Conservation (phyloP, 495 filamentous ascomycete genomes). For the Parathielavia appendiculata region DNA sequence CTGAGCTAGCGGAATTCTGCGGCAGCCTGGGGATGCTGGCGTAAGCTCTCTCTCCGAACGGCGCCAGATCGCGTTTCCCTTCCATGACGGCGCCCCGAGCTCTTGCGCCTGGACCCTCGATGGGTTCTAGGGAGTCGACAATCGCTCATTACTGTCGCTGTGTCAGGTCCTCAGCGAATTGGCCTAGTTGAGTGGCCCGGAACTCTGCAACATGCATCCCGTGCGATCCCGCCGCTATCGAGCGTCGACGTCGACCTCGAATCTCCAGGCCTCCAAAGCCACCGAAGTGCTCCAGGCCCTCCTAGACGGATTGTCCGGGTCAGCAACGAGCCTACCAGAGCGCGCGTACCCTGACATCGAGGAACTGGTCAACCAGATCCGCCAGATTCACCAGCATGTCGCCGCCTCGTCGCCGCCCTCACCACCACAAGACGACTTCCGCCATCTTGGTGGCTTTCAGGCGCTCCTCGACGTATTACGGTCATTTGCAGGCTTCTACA, state of each 20-base stretch:
- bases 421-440: conserved; percentile 68
- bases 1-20: not conserved
- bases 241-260: conserved; percentile 58
- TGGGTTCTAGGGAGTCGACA: conserved; percentile 25
- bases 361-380: conserved; percentile 36
- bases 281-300: conserved; percentile 56
- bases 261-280: conserved; percentile 51
- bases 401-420: conserved; percentile 41
- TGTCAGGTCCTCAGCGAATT: conserved; percentile 25
- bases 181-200: conserved; percentile 4
- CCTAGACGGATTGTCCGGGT: conserved; percentile 48
- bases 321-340: conserved; percentile 16
- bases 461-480: conserved; percentile 61
- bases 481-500: conserved; percentile 66
- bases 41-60: conserved; percentile 12
- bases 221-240: conserved; percentile 50
- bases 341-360: conserved; percentile 41
- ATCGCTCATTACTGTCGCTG: conserved; percentile 15
- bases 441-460: conserved; percentile 76
- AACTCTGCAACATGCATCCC: conserved; percentile 36
- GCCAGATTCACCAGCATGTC: conserved; percentile 45
- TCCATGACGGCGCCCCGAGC: conserved; percentile 24
- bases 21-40: conserved; percentile 16
- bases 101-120: conserved; percentile 26
- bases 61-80: conserved; percentile 3